phyloP scores from a whole-genome alignment of 2,329 filamentous ascomycete genomes.

The Fusarium redolens region DNA sequence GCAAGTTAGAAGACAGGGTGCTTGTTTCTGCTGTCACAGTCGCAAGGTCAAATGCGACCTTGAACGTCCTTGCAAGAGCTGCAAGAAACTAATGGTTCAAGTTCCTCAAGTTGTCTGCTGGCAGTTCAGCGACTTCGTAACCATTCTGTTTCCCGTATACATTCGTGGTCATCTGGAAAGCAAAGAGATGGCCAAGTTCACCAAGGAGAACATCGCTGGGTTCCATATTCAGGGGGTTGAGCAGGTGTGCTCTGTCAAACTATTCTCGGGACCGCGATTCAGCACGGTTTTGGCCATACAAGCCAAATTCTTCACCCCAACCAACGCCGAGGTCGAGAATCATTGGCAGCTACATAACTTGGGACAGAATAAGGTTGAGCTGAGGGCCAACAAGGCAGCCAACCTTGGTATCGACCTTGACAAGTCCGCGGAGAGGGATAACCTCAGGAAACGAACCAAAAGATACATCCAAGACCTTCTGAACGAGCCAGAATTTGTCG shows the following conservation, averaged over 20 bases:
- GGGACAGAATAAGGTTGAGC: slow-evolving; percentile 52
- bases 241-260: slow-evolving; percentile 57
- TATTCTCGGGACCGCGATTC: slow-evolving; percentile 61
- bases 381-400: slow-evolving; percentile 57
- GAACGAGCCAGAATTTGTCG: slow-evolving; percentile 60
- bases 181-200: slow-evolving; percentile 61
- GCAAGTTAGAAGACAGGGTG: slow-evolving; percentile 64
- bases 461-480: slow-evolving; percentile 63
- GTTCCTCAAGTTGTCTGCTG: slow-evolving; percentile 68
- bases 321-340: slow-evolving; percentile 58
- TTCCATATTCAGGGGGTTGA: slow-evolving; percentile 57
- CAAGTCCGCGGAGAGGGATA: slow-evolving; percentile 56
- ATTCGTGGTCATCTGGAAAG: slow-evolving; percentile 63
- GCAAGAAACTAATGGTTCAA: slow-evolving; percentile 61
- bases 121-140: slow-evolving; percentile 67
- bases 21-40: slow-evolving; percentile 70
- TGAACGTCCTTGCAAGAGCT: slow-evolving; percentile 67
- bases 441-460: slow-evolving; percentile 58
- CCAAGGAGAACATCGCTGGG: slow-evolving; percentile 60
- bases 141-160: slow-evolving; percentile 63
- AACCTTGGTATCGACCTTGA: slow-evolving; percentile 64
- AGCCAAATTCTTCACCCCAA: slow-evolving; percentile 65
- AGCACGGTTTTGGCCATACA: slow-evolving; percentile 57
- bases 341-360: slow-evolving; percentile 61
- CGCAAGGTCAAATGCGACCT: slow-evolving; percentile 70